These are phyloP conservation scores for Coemansia sp. DNA, from an alignment of 192 early-diverging fungal species.

Conservation along the genomic window DNA sequence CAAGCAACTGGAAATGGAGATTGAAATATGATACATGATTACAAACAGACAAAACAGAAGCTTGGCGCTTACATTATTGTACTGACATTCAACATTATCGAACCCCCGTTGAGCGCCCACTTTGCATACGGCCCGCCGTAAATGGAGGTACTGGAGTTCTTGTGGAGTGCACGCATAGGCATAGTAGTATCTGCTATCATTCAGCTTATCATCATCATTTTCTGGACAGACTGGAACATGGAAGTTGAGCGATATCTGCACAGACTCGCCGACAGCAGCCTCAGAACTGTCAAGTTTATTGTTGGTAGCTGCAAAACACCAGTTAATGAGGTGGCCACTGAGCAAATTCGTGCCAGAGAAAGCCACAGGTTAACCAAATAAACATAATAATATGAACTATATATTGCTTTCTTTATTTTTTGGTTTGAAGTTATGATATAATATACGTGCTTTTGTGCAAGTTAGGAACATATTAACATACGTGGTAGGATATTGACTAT, in stretches of 20 bases:
- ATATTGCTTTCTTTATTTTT: no score
- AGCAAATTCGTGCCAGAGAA: not conserved
- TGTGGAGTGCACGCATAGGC: slow-evolving; percentile 60
- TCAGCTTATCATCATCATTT: slow-evolving; percentile 30
- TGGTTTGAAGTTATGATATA: no score
- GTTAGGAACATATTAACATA: no score
- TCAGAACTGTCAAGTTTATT: not conserved
- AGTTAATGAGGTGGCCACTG: slow-evolving; percentile 3
- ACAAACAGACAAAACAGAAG: no score
- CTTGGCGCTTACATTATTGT: slow-evolving; percentile 53
- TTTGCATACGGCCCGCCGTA: slow-evolving; percentile 52
- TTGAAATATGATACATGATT: no score
- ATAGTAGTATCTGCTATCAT: slow-evolving; percentile 22
- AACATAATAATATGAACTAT: not conserved
- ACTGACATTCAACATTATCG: slow-evolving; percentile 52
- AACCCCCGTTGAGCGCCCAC: slow-evolving; percentile 53
- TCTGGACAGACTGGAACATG: slow-evolving; percentile 29
- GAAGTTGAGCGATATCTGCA: slow-evolving; percentile 37
- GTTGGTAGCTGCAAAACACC: slow-evolving; percentile 1
- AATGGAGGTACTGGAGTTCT: slow-evolving; percentile 64
- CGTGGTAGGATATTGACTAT: no score
- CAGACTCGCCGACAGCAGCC: slow-evolving; percentile 25
- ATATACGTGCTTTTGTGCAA: no score
- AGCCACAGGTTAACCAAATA: slow-evolving; percentile 3
- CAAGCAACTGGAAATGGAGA: no score